Conservation (phyloP, 805 yeast species). For the Kuraishia molischiana region DNA sequence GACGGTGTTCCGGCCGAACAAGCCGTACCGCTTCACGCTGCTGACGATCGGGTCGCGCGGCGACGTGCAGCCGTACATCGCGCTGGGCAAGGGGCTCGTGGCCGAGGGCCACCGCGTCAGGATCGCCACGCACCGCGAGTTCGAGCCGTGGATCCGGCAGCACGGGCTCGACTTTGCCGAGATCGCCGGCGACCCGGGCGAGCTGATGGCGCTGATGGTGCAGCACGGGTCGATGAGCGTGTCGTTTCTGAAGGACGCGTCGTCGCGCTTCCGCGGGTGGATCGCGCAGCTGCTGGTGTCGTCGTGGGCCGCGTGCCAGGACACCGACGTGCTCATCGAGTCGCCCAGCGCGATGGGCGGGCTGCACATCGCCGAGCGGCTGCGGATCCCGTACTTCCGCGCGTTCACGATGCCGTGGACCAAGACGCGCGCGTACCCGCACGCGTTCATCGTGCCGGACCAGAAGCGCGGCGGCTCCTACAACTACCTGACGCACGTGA, state of each 20-base stretch:
- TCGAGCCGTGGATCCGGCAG: constrained; percentile 58
- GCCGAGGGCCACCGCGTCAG: constrained; percentile 78
- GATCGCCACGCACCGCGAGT: constrained; percentile 82
- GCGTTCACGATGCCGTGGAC: constrained; percentile 99
- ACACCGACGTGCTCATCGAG: constrained; percentile 75
- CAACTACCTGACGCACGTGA: constrained; percentile 84
- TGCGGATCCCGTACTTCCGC: constrained; percentile 81
- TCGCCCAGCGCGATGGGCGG: constrained; percentile 98
- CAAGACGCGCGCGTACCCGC: constrained; percentile 89
- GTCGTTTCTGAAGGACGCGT: constrained; percentile 75
- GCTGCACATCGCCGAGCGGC: constrained; percentile 87
- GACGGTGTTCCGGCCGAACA: constrained; percentile 42
- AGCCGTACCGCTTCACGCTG: constrained; percentile 50
- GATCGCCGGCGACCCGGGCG: constrained; percentile 90
- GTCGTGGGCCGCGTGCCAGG: constrained; percentile 85
- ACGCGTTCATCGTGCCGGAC: constrained; percentile 92
- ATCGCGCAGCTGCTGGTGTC: constrained; percentile 59
- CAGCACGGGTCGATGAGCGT: constrained; percentile 83
- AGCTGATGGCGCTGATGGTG: constrained; percentile 87
- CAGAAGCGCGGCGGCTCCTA: constrained; percentile 89
- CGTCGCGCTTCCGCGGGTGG: constrained; percentile 74
- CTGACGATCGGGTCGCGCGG: constrained; percentile 93
- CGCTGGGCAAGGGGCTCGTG: constrained; percentile 70
- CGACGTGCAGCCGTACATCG: constrained; percentile 94
- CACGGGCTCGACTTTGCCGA: constrained; percentile 62